Base-by-base conservation (phyloP, 345 rosid species). In the Kernera saxatilis region DNA sequence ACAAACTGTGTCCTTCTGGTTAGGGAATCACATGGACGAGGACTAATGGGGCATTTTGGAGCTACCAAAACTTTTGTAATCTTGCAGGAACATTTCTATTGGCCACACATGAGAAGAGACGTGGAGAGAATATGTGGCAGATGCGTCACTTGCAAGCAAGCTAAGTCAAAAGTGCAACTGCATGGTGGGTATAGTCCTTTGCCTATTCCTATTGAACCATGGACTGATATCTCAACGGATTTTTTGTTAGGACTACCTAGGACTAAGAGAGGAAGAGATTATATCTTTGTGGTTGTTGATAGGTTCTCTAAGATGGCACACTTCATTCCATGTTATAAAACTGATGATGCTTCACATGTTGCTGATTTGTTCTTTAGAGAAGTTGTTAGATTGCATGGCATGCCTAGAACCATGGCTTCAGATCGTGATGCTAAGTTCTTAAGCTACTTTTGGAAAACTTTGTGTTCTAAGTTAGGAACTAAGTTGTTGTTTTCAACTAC, bases 391-490 rank as follows among this genome's bases (percentile, higher is more conserved):
- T 6, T 23, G 15, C n/a, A 23, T 49, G 30, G 30, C 2, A 5
- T 49, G 15, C n/a, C 5, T 5, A 23, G 1, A 5, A 50, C 17
- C 32, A 25, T 50, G 5, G 83, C 85, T 71, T 85, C 85, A 2
- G 79, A 45, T 19, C 1, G 50, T 0, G 50, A 45, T 19, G 4
- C 12, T 3, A 19, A 8, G 6, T 19, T 45, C 39, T 3, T 35
- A 10, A 5, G 45, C 1, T 41, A 41, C 0, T n/a, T 41, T 41
- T n/a, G 8, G 1, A 41, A n/a, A 0, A 41, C 15, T 2, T 40
- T 40, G 18, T 40, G 18, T 3, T 17, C 1, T 41, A 41, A n/a
- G 19, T n/a, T n/a, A n/a, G 3, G 3, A 41, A n/a, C 2, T n/a
- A n/a, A 6, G 37, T 6, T 41, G 45, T 5, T 41, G 3, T n/a